Base-by-base conservation (phyloP, 176 grass and related monocot species). In the Musa beccarii region DNA sequence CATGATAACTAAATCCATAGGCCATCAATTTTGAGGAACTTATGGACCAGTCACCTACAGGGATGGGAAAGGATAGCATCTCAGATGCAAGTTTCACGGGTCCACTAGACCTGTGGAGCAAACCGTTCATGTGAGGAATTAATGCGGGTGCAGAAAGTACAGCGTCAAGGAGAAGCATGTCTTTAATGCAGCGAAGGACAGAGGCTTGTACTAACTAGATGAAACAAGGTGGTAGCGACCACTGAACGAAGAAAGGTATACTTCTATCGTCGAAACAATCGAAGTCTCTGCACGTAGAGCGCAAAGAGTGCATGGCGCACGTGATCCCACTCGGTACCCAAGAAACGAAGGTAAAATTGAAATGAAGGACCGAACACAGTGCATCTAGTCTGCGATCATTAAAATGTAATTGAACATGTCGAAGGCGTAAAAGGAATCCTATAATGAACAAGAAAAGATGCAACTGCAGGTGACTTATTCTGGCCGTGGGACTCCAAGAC, bases 81-180 rank as follows among this genome's bases (percentile, higher is more conserved):
- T 16, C 14, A 9, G 57, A 61, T 17, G n/a, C 11, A 1, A 61
- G 14, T 61, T 61, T 16, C 12, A 17, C n/a, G 11, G 69, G 43
- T 24, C 50, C 17, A 21, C 13, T 12, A 20, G n/a, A 51, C 11
- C 28, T 52, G 11, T 72, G 1, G 69, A 72, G 5, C 51, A n/a
- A 72, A 53, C 69, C 21, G 9, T 52, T 28, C 69, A 72, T 72
- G 69, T 53, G 69, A 53, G 49, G 49, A 72, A 23, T 53, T 72
- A 72, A 72, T 53, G 69, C 10, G 29, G 53, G 50, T 11, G 53
- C 21, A 71, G 68, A n/a, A 52, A 52, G 14, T 21, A 71, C n/a
- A 20, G 52, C 51, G 19, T 25, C 13, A 21, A 71, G 49, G 16
- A 71, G 12, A 16, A 52, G 49, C 19, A 17, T 12, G 69, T 19